Percentiles rank a stretch among this genome's conserved stretches.
phyloP scores from a whole-genome alignment of 306 rosid species.

The Clitoria ternatea region DNA sequence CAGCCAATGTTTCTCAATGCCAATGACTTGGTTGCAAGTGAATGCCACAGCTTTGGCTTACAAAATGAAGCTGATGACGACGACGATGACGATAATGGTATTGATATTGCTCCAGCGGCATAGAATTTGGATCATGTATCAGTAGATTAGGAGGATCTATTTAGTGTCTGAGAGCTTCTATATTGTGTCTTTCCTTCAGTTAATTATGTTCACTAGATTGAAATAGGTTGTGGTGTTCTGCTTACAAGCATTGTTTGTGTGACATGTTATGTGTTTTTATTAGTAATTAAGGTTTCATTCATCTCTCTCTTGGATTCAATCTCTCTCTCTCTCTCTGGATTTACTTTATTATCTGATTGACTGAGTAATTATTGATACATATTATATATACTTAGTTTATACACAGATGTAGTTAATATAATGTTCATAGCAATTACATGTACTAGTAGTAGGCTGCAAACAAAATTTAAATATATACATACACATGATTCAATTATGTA shows the following conservation, averaged over 20 bases:
- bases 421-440: background rate
- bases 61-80: constrained; percentile 31
- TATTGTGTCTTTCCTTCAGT: background rate
- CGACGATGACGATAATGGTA: constrained; percentile 27
- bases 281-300: background rate
- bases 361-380: background rate
- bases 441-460: background rate
- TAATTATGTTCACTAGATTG: background rate
- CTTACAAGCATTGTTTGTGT: background rate
- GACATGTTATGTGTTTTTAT: background rate
- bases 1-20: background rate
- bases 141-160: background rate
- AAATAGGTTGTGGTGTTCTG: background rate
- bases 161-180: background rate
- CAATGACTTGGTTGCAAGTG: background rate
- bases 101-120: constrained; percentile 51
- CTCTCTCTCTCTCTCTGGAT: background rate
- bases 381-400: no score
- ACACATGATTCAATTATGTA: background rate
- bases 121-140: constrained; percentile 6
- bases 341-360: background rate
- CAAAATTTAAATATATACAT: background rate
- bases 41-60: background rate
- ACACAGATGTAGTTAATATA: no score
- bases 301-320: no score